Evolutionary conservation across 768 basidiomycete genomes (phyloP), one percentile per base, ranked within the genome.

Genomic region (Rhizopogon sp.): DNA sequence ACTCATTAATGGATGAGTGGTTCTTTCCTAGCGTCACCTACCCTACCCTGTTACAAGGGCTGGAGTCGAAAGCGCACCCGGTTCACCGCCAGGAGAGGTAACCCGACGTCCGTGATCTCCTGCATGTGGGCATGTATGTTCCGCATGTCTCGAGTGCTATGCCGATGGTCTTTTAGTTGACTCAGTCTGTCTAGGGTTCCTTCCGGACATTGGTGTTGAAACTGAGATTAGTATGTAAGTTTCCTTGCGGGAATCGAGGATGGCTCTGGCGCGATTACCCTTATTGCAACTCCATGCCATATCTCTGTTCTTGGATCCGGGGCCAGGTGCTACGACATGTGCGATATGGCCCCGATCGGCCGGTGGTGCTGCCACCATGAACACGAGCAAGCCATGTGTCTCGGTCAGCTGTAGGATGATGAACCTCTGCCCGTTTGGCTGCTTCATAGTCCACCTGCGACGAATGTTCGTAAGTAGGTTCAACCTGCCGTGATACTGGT

Each of bases 121-220:
- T 81, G 63, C 60, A 87, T 73, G 66, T 88, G 87, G 35, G 35
- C 13, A 37, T 37, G 13, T 37, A 37, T 13, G 35, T 37, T 37
- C 11, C 53, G 64, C 76, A 82, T 51, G 66, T 69, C 25, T 78
- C 65, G 17, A 88, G 65, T 2, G 83, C 85, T 43, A 71, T 73
- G 58, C 79, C 63, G 56, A 88, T 82, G 37, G 77, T 69, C 52
- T 77, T 10, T 10, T 10, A 55, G 68, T 25, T 25, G 25, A 25
- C 25, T 73, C 22, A 78, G 76, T 63, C 83, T 82, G 25, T 77
- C 76, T 40, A 71, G 64, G 67, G 88, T 89, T 31, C 8, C 50
- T 67, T 58, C 69, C 77, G 84, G 49, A 87, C 75, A 69, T 90
- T 88, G 17, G 85, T 87, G 31, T 84, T 87, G 67, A 81, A 86